Percentiles rank a stretch among this genome's conserved stretches.
phyloP scores from a whole-genome alignment of 208 protist genomes.

The Herpetomonas samuelpessoai region DNA sequence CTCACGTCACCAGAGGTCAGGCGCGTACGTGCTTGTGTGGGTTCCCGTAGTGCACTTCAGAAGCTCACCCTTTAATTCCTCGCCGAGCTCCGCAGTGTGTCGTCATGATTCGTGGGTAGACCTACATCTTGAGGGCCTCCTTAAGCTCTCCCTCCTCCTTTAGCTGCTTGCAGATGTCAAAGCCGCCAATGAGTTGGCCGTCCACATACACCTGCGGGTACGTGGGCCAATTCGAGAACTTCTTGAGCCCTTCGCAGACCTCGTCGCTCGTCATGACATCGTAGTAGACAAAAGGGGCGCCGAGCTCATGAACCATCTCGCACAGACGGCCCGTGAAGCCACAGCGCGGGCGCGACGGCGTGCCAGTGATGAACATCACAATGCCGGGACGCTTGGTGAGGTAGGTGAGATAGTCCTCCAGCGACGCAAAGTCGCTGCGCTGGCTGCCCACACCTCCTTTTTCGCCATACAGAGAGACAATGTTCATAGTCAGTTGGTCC shows the following conservation, averaged over 20 bases:
- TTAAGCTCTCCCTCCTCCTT: conserved; percentile 81
- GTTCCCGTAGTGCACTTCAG: neutral
- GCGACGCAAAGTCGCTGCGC: conserved; percentile 41
- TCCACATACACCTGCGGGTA: conserved; percentile 94
- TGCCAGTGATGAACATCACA: conserved; percentile 92
- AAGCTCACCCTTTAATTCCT: neutral
- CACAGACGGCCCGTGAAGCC: conserved; percentile 87
- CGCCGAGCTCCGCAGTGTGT: no score
- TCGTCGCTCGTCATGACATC: conserved; percentile 91
- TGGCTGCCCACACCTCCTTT: conserved; percentile 46
- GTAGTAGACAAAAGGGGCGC: conserved; percentile 76
- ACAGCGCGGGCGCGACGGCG: conserved; percentile 85
- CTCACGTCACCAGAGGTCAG: conserved; percentile 2
- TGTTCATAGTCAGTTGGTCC: conserved; percentile 71
- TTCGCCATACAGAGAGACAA: conserved; percentile 71
- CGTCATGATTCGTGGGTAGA: no score
- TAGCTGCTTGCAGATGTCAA: conserved; percentile 88
- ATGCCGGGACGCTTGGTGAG: conserved; percentile 77
- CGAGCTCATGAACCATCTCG: conserved; percentile 67
- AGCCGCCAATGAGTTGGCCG: conserved; percentile 91
- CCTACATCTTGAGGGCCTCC: conserved; percentile 48
- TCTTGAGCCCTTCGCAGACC: conserved; percentile 88
- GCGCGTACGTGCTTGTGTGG: no score
- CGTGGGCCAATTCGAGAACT: conserved; percentile 92
- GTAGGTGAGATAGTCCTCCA: conserved; percentile 82